Percentiles rank a stretch among this genome's conserved stretches.
phyloP scores from a whole-genome alignment of 176 grass and related monocot genomes.

The Aegilops speltoides region DNA sequence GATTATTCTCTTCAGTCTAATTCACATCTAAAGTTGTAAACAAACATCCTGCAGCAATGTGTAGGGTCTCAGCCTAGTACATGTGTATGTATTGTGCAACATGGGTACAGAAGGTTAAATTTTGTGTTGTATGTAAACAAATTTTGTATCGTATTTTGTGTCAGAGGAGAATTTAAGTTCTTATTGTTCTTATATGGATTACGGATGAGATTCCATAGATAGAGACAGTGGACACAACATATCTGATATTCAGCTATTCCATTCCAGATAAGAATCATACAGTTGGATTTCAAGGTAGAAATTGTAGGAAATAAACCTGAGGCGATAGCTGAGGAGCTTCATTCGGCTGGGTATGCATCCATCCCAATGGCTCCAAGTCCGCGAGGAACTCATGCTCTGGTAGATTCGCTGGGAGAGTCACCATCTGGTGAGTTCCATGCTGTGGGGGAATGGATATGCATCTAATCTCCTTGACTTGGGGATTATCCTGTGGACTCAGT shows the following conservation, averaged over 20 bases:
- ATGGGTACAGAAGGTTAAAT: neutral
- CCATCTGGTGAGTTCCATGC: conserved; percentile 96
- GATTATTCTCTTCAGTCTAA: neutral
- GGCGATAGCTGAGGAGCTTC: conserved; percentile 97
- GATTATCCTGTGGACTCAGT: conserved; percentile 93
- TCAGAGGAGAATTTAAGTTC: neutral
- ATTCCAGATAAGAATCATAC: neutral
- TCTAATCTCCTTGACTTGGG: conserved; percentile 97
- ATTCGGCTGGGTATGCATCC: conserved; percentile 99
- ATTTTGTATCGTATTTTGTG: neutral
- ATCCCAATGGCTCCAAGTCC: conserved; percentile 89
- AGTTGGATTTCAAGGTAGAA: neutral
- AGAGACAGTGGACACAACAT: too few species aligned
- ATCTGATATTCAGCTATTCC: neutral
- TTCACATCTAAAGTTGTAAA: neutral
- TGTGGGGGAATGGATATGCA: conserved; percentile 90
- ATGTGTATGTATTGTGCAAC: neutral
- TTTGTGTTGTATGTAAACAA: neutral
- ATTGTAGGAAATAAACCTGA: conserved; percentile 53
- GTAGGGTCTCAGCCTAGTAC: neutral
- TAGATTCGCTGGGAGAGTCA: conserved; percentile 81
- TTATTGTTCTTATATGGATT: neutral
- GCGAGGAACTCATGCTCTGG: conserved; percentile 97
- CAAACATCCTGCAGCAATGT: neutral
- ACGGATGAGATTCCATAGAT: neutral